These are phyloP conservation scores for Calycina herbarum DNA, from an alignment of 2,329 filamentous ascomycete genomes.

Conservation along the genomic window DNA sequence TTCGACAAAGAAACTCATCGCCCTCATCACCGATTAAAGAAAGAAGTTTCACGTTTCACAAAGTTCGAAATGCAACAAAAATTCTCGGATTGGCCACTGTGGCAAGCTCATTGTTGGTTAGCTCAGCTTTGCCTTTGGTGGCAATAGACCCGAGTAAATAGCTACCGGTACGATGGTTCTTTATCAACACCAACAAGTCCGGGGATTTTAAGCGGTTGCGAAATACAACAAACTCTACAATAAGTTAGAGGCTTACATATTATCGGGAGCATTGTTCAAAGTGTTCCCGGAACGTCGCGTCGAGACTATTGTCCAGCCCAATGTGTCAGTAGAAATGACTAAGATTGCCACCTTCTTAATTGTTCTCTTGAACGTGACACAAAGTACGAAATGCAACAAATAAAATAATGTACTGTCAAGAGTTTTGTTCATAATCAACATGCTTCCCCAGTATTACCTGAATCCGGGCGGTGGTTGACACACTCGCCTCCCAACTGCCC, in stretches of 20 bases:
- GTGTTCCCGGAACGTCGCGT: no score
- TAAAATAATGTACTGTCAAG: not conserved
- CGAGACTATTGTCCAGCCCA: no score
- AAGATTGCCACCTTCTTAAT: no score
- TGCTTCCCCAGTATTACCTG: not conserved
- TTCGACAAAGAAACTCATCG: not conserved
- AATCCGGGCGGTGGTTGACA: not conserved
- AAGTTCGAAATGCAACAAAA: not conserved
- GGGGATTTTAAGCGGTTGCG: not conserved
- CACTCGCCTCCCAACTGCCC: not conserved
- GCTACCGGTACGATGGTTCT: not conserved
- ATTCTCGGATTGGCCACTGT: not conserved
- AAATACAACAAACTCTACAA: not conserved
- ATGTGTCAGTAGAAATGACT: no score
- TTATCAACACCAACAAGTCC: not conserved
- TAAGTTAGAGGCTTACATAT: not conserved
- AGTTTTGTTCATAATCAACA: not conserved
- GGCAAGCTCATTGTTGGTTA: slow-evolving; percentile 1
- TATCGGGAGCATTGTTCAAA: not conserved
- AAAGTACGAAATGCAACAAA: not conserved
- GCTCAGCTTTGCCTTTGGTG: not conserved
- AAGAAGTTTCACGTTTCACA: not conserved
- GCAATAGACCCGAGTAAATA: not conserved
- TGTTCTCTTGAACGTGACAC: not conserved
- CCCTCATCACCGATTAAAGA: not conserved